Evolutionary conservation across 306 rosid species (phyloP), one percentile per base, ranked within the genome.

Genomic region (Vachellia pachyceras): DNA sequence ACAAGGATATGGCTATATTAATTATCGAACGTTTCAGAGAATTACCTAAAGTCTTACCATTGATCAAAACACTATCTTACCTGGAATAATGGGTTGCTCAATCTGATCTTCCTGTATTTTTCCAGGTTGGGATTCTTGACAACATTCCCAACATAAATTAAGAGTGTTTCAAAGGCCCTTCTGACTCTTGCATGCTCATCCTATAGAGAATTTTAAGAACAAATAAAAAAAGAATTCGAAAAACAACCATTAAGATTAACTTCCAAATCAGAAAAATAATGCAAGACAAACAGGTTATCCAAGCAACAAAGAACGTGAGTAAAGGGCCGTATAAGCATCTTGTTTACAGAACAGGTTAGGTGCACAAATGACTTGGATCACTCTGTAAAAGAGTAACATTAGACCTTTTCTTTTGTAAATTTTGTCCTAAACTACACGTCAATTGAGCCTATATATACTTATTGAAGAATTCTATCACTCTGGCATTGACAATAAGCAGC

Each of bases 51-150:
- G 69, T 36, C 76, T 23, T 57, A 45, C 1, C 60, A 20, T 60
- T 36, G 25, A 45, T 25, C 3, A 79, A 70, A 46, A 44, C 64
- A 74, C 20, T 58, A 58, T 54, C 39, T 82, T 80, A 89, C 98
- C 90, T 84, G 92, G 77, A 90, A 91, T 57, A 85, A 40, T 25
- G 91, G 94, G 75, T 95, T 93, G 84, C 79, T 82, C 44, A 91
- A 81, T 84, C 96, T 79, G 55, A 95, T 93, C 85, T 88, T 95
- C 87, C 97, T 82, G 84, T 83, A 89, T 74, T 87, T 93, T 87
- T 93, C 96, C 72, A 88, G 91, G 10, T 88, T 55, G 2, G 99
- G 98, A 87, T 89, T 88, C 84, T 81, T 90, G 55, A 82, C 91
- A n/a, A 93, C 93, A 77, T 95, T 93, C 74, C 93, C 82, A 75